Conservation (phyloP, 2,329 filamentous ascomycete species). For the Calonectria hongkongensis region DNA sequence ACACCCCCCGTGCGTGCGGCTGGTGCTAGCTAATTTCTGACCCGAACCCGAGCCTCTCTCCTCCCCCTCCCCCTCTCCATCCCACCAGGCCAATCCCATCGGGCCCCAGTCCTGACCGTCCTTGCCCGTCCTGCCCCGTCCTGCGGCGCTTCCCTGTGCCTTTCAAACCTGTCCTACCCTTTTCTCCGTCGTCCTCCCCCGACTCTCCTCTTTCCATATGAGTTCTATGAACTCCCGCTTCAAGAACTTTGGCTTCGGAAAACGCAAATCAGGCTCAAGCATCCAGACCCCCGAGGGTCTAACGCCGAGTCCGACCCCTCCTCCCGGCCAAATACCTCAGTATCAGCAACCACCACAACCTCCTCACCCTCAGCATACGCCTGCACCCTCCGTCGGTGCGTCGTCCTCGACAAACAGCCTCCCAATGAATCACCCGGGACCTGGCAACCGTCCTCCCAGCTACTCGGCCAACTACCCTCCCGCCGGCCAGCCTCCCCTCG, state of each 20-base stretch:
- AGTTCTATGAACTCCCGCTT: conserved; percentile 88
- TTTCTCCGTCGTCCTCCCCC: conserved; percentile 52
- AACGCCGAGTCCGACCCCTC: conserved; percentile 58
- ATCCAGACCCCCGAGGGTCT: conserved; percentile 70
- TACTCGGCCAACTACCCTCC: conserved; percentile 75
- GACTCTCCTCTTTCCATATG: conserved; percentile 69
- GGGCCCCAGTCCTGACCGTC: conserved; percentile 40
- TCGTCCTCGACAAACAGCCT: conserved; percentile 68
- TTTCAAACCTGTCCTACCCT: conserved; percentile 54
- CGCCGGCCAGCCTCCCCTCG: conserved; percentile 67
- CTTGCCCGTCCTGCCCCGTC: conserved; percentile 49
- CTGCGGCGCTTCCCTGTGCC: conserved; percentile 48
- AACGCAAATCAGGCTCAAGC: conserved; percentile 82
- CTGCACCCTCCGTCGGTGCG: conserved; percentile 60
- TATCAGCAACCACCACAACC: conserved; percentile 58
- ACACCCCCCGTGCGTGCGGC: conserved; percentile 40
- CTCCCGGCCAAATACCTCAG: conserved; percentile 71
- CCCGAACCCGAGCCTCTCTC: conserved; percentile 50
- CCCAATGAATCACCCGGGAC: conserved; percentile 78
- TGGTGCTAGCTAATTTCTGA: conserved; percentile 55
- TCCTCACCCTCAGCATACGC: conserved; percentile 46
- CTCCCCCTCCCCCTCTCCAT: conserved; percentile 43
- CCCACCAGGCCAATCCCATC: conserved; percentile 48
- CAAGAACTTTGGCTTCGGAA: conserved; percentile 87
- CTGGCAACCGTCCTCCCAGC: conserved; percentile 78